A percentile compares a stretch with the other conserved stretches of the same genome.
phyloP scores from a whole-genome alignment of 148 eudicot species.

The Cornus controversa region DNA sequence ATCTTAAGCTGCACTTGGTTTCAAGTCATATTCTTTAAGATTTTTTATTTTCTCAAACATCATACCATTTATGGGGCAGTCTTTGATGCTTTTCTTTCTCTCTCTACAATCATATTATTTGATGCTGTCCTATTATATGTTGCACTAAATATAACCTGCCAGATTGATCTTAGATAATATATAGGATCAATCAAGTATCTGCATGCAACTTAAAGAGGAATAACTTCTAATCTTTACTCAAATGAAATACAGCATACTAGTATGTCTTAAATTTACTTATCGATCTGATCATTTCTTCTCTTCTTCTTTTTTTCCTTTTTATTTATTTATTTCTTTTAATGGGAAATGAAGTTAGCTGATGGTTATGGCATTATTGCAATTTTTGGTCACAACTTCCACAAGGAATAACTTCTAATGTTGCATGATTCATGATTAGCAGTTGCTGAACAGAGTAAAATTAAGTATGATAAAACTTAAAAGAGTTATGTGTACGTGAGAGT shows the following conservation, averaged over 20 bases:
- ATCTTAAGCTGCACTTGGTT: neutral
- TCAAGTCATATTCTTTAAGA: neutral
- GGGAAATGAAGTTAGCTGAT: neutral
- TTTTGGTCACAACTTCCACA: neutral
- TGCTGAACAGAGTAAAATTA: neutral
- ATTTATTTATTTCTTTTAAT: too few relatives aligned
- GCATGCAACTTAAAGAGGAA: neutral
- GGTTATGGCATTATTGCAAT: neutral
- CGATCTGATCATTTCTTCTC: too few relatives aligned
- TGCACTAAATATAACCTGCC: neutral
- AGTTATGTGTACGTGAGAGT: neutral
- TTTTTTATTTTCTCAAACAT: neutral
- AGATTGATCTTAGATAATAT: neutral
- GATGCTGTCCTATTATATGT: neutral
- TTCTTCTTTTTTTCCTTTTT: neutral
- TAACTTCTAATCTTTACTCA: neutral
- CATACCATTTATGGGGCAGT: neutral
- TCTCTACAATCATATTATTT: too few relatives aligned
- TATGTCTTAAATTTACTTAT: too few relatives aligned
- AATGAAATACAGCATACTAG: too few relatives aligned
- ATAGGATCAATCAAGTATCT: neutral
- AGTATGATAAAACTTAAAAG: too few relatives aligned
- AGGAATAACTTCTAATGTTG: neutral
- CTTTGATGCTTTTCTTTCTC: neutral
- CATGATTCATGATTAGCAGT: neutral